phyloP scores from a whole-genome alignment of 331 rosid species.

The Pyracantha coccinea region DNA sequence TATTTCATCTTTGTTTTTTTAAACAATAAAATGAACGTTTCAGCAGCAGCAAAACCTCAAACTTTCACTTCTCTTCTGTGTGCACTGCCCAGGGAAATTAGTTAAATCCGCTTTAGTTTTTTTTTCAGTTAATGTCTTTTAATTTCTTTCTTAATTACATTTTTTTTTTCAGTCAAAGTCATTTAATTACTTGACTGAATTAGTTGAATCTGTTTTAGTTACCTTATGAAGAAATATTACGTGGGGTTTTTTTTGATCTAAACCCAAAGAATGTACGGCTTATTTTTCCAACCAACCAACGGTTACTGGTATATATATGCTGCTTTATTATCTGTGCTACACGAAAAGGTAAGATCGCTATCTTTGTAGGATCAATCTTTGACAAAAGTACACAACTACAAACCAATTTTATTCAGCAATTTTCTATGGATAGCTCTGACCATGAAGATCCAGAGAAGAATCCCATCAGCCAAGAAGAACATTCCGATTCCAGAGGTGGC shows the following conservation, averaged over 20 bases:
- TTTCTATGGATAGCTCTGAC: background rate
- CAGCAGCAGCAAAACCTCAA: background rate
- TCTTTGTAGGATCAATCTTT: too few species aligned
- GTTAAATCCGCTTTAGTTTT: too few species aligned
- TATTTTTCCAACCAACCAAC: too few species aligned
- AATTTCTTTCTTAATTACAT: background rate
- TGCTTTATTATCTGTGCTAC: too few species aligned
- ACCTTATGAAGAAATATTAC: too few species aligned
- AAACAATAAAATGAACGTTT: background rate
- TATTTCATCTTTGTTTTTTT: too few species aligned
- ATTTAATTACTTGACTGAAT: background rate
- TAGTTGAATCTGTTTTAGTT: too few species aligned
- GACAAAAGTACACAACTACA: too few species aligned
- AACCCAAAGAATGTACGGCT: too few species aligned
- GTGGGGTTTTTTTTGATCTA: too few species aligned
- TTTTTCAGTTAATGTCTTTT: background rate
- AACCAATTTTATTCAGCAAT: background rate
- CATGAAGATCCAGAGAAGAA: background rate
- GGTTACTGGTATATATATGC: too few species aligned
- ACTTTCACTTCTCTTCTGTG: background rate
- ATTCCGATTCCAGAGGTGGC: conserved; percentile 27
- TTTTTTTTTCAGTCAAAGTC: background rate
- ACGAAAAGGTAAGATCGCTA: too few species aligned
- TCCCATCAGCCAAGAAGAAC: background rate
- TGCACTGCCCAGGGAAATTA: background rate